Conservation (phyloP, 495 filamentous ascomycete species). For the Neurospora sp. region DNA sequence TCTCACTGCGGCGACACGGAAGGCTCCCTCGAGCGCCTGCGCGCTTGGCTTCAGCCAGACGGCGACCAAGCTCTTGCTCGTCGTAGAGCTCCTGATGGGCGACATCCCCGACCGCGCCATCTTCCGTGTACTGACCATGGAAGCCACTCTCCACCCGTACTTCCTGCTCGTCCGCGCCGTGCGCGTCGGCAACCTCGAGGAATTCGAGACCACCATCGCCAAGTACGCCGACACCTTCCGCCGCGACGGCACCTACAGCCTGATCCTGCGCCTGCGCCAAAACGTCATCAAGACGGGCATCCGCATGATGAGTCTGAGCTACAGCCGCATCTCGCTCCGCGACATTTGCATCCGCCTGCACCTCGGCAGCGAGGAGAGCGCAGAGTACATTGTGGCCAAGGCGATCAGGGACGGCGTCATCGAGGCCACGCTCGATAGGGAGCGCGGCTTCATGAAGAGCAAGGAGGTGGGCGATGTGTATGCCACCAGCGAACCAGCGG, state of each 20-base stretch:
- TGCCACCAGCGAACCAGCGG: slow-evolving; percentile 86
- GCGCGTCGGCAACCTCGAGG: slow-evolving; percentile 85
- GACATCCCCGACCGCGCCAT: slow-evolving; percentile 92
- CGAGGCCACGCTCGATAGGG: slow-evolving; percentile 87
- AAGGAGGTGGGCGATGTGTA: slow-evolving; percentile 94
- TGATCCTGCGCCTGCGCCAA: slow-evolving; percentile 87
- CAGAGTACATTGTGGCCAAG: slow-evolving; percentile 98
- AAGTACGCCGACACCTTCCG: slow-evolving; percentile 75
- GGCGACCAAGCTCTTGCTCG: slow-evolving; percentile 83
- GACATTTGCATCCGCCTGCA: slow-evolving; percentile 94
- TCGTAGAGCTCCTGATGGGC: slow-evolving; percentile 96
- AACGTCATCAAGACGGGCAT: slow-evolving; percentile 99
- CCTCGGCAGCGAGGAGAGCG: slow-evolving; percentile 87
- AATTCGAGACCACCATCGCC: slow-evolving; percentile 75
- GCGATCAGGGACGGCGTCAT: slow-evolving; percentile 97
- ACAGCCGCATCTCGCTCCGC: slow-evolving; percentile 92
- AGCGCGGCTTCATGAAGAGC: slow-evolving; percentile 96
- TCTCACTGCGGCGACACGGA: slow-evolving; percentile 81
- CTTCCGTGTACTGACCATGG: slow-evolving; percentile 80
- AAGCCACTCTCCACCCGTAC: slow-evolving; percentile 81
- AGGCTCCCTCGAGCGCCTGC: slow-evolving; percentile 79
- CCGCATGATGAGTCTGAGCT: slow-evolving; percentile 96
- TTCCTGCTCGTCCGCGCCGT: slow-evolving; percentile 89
- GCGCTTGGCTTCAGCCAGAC: slow-evolving; percentile 92
- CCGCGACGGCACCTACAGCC: slow-evolving; percentile 87